Evolutionary conservation across 2,329 filamentous ascomycete species (phyloP).

Genomic region (Lecanicillium sp.): DNA sequence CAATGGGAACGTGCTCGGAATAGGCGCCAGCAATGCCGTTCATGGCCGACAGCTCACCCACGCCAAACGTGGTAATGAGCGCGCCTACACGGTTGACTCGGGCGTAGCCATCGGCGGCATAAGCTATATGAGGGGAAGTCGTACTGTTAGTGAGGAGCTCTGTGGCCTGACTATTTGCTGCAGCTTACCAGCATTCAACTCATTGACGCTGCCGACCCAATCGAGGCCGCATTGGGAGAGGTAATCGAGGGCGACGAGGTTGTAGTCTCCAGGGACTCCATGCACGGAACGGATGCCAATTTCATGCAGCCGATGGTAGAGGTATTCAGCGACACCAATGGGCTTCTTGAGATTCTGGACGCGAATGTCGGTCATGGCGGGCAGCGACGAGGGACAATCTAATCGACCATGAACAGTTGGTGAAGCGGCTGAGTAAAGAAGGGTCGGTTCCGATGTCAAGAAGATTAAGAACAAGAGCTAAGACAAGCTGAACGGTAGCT

Average conservation of each 20-base stretch:
- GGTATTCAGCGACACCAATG: slow-evolving; percentile 57
- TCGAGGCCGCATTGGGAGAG: slow-evolving; percentile 47
- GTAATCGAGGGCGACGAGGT: slow-evolving; percentile 61
- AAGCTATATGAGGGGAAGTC: too few relatives aligned
- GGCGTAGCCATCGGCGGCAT: slow-evolving; percentile 74
- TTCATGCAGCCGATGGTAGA: slow-evolving; percentile 56
- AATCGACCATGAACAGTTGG: too few relatives aligned
- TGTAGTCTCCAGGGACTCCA: slow-evolving; percentile 67
- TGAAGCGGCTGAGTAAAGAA: too few relatives aligned
- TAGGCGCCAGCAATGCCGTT: slow-evolving; percentile 69
- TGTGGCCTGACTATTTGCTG: too few relatives aligned
- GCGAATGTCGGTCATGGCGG: slow-evolving; percentile 27
- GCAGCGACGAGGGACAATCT: not conserved
- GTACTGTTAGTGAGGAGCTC: too few relatives aligned
- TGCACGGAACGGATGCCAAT: slow-evolving; percentile 58
- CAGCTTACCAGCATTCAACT: slow-evolving; percentile 60
- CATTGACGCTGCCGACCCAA: slow-evolving; percentile 64
- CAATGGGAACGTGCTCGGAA: slow-evolving; percentile 62
- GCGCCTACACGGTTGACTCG: slow-evolving; percentile 63
- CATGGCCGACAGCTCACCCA: slow-evolving; percentile 65
- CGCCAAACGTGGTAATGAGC: slow-evolving; percentile 67
- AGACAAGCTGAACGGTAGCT: too few relatives aligned
- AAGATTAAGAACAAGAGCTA: too few relatives aligned
- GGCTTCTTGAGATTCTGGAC: slow-evolving; percentile 37
- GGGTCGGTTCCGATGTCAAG: too few relatives aligned